Evolutionary conservation across 192 early-diverging fungal species (phyloP), one percentile per base, ranked within the genome.

Genomic region (Dissophora ornata): DNA sequence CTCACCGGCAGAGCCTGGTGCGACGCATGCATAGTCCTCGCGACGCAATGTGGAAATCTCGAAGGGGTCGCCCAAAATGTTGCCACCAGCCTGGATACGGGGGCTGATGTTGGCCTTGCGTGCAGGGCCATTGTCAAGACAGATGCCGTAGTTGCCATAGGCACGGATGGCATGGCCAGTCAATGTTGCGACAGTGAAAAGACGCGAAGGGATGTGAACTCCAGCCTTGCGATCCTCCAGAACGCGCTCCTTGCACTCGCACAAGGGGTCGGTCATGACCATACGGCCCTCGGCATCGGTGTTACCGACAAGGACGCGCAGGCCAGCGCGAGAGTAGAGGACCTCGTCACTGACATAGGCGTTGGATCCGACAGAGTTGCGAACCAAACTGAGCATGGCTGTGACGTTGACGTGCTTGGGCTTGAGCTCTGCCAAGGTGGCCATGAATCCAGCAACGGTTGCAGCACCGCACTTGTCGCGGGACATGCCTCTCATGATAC

Each of bases 241-340:
- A n/a, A 86, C 86, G 52, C 75, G 74, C 81, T 94, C 92, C 62
- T 89, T 89, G 83, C 90, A 91, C 64, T 92, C 86, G 61, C 84
- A 84, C 9, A 93, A 80, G 13, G 90, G 84, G 73, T 94, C 92
- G 1, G 90, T 89, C 91, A 96, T 93, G 56, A 95, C 92, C 85
- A 95, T 90, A 19, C 95, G 89, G 32, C 95, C 95, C 79, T 96
- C 95, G 38, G 94, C 95, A 73, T 96, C 95, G 1, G 95, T 96
- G 81, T 96, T 93, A 57, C 88, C 89, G 62, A 94, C 88, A 51
- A 93, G 70, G 6, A 94, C 92, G 26, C 94, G 86, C 26, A 85
- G 85, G 10, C 95, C 94, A 30, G 87, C 87, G 15, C 95, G 87
- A 22, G 91, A 90, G 53, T 86, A 81, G 26, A 96, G 79, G 19